Base-by-base conservation (phyloP, 176 grass and related monocot genomes). In the Alopecurus myosuroides region DNA sequence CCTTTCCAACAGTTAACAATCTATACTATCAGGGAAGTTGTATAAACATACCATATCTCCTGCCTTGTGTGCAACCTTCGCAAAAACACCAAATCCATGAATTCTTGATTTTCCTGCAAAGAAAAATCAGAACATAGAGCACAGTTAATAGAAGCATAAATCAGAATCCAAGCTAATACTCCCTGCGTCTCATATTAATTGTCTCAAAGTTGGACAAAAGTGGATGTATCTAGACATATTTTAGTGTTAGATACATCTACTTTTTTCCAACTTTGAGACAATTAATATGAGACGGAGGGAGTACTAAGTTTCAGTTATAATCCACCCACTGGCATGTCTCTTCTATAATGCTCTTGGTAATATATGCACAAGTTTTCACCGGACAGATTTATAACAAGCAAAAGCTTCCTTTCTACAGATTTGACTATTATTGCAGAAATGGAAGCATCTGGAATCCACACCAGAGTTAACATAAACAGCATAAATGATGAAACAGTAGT, bases 31-130 rank as follows among this genome's bases (percentile, higher is more conserved):
- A 86, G 56, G 40, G 39, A 70, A 87, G 23, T 45, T 83, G 36
- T 37, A 81, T 34, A 89, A 70, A 70, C 58, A 85, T 91, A 99
- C 97, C 97, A 96, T 96, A 79, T 99, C 97, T 31, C 97, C 97
- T 61, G 97, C 97, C 83, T 94, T 99, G 87, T 96, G 93, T 77
- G 88, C 64, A 87, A 99, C 82, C 86, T 99, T 99, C 52, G 97
- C 84, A 77, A 99, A 99, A 81, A 99, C 93, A 73, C 97, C 97
- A 91, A 89, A 99, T 66, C 97, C 93, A 91, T 99, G 97, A 88
- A 99, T 99, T 87, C 86, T 96, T 85, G 97, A 99, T 89, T 99
- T 99, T 79, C 96, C 96, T 98, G 76, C 57, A 82, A 71, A 78
- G 80, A 20, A 48, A 75, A 44, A 66, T 58, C 26, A 26, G 31